Conservation (phyloP, 768 basidiomycete genomes). For the Serendipita indica region DNA sequence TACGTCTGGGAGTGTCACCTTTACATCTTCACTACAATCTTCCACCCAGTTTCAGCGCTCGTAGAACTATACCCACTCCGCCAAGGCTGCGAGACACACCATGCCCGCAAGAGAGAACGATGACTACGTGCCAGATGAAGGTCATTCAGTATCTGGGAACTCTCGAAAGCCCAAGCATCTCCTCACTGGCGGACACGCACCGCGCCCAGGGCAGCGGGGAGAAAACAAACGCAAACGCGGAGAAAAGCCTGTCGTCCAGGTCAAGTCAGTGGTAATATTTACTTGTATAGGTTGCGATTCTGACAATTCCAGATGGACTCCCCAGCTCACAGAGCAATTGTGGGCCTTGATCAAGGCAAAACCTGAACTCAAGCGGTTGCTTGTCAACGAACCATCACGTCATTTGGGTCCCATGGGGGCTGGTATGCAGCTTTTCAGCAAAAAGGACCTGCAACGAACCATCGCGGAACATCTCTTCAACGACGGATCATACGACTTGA, state of each 20-base stretch:
- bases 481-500: conserved; percentile 1
- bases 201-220: not conserved
- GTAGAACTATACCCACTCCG: not conserved
- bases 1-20: not conserved
- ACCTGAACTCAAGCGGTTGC: not conserved
- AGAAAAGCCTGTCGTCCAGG: not conserved
- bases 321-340: not conserved
- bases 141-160: conserved; percentile 3
- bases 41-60: not conserved
- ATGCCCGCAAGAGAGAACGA: conserved; percentile 4
- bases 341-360: conserved; percentile 6
- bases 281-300: not conserved
- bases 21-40: not conserved
- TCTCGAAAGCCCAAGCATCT: not conserved
- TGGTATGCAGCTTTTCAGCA: not conserved
- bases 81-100: not conserved
- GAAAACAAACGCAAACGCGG: conserved; percentile 5
- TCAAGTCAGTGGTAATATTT: not conserved
- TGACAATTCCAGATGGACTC: not conserved
- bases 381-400: conserved; percentile 4
- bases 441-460: conserved; percentile 2
- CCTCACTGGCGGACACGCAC: not conserved
- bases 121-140: conserved; percentile 7
- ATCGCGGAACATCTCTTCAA: conserved; percentile 5
- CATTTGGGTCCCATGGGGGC: not conserved